Conservation (phyloP, 192 early-diverging fungal species). For the Globomyces pollinis-pini region DNA sequence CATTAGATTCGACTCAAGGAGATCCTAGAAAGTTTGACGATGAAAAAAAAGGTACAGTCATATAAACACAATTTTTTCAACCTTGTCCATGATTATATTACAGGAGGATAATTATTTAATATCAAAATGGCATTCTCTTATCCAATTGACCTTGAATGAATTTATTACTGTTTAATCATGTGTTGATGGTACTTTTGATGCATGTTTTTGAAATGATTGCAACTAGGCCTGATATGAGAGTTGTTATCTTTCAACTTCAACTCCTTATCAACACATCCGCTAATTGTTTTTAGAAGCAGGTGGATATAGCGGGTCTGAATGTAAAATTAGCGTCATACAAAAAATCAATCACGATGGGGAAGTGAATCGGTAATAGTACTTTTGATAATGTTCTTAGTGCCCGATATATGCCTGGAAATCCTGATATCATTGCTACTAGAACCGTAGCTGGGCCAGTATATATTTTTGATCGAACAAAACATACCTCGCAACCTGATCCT, state of each 20-base stretch:
- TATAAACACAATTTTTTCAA: too few relatives aligned
- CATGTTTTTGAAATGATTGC: background rate
- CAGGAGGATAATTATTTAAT: background rate
- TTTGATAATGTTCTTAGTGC: slow-evolving; percentile 43
- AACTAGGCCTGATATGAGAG: slow-evolving; percentile 13
- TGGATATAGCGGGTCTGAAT: slow-evolving; percentile 72
- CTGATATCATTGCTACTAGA: slow-evolving; percentile 93
- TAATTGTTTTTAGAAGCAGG: slow-evolving; percentile 53
- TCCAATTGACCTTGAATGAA: too few relatives aligned
- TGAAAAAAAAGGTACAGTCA: slow-evolving; percentile 68
- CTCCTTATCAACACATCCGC: background rate
- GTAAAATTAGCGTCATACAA: slow-evolving; percentile 80
- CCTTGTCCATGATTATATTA: background rate
- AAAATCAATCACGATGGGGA: slow-evolving; percentile 96
- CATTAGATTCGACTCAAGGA: slow-evolving; percentile 47
- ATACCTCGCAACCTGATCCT: slow-evolving; percentile 65
- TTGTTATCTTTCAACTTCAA: background rate
- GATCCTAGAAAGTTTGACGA: slow-evolving; percentile 65
- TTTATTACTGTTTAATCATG: background rate
- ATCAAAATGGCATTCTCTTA: too few relatives aligned
- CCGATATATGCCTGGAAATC: slow-evolving; percentile 95
- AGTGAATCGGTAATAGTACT: slow-evolving; percentile 62
- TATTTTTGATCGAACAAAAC: slow-evolving; percentile 91
- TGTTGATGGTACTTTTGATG: background rate
- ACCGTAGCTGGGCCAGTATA: slow-evolving; percentile 87